These are phyloP conservation scores for Crepidotus variabilis DNA, from an alignment of 768 basidiomycete species.

Conservation along the genomic window DNA sequence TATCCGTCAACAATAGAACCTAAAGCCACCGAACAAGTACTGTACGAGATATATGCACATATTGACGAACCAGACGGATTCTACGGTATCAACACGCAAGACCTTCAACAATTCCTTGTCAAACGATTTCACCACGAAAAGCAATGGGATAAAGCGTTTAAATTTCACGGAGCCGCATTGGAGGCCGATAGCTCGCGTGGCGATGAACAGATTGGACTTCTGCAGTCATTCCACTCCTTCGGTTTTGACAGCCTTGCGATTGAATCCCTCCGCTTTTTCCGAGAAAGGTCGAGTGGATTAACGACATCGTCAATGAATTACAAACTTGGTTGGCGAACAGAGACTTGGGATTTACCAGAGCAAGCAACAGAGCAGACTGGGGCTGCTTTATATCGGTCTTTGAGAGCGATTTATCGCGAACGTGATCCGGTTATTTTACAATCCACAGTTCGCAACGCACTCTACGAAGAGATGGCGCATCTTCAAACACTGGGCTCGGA, in stretches of 20 bases:
- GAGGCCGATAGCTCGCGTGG: conserved; percentile 51
- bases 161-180: conserved; percentile 80
- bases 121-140: conserved; percentile 89
- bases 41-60: conserved; percentile 91
- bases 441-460: conserved; percentile 40
- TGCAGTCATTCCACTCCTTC: conserved; percentile 81
- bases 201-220: conserved; percentile 56
- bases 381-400: conserved; percentile 67
- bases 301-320: conserved; percentile 55
- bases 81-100: conserved; percentile 82
- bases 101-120: conserved; percentile 77
- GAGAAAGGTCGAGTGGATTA: conserved; percentile 20
- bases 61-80: conserved; percentile 99
- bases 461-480: conserved; percentile 59
- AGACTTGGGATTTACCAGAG: conserved; percentile 91
- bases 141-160: conserved; percentile 89
- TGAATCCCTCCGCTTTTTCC: conserved; percentile 47
- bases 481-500: conserved; percentile 71
- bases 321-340: conserved; percentile 90
- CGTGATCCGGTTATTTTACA: conserved; percentile 52
- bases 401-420: conserved; percentile 82
- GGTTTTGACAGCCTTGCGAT: conserved; percentile 91
- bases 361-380: conserved; percentile 42
- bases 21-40: conserved; percentile 55
- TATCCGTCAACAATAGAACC: conserved; percentile 21